Evolutionary conservation across 2,329 filamentous ascomycete genomes (phyloP), one percentile per base, ranked within the genome.

Genomic region (Coniochaeta hoffmannii): DNA sequence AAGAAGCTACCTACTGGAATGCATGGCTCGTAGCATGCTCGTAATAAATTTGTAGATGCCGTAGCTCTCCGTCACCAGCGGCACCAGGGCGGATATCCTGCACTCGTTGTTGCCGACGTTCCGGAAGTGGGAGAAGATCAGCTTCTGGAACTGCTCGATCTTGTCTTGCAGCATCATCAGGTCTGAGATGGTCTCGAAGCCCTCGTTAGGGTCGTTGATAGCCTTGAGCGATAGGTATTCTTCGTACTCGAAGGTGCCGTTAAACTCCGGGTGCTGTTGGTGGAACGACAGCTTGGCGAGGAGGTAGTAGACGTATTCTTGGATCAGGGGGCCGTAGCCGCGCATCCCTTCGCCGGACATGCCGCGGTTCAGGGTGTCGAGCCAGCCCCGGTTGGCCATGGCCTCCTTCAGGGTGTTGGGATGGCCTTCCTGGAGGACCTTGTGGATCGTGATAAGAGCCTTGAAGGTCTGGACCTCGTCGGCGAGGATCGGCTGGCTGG

Each of bases 21-120:
- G 93, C 92, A 99, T 97, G 15, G 94, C 94, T 55, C 94, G 85
- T 59, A 99, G 75, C 94, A 99, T 99, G 87, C 94, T 99, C 0
- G 94, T 99, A 61, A 97, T 92, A 70, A 99, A 99, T 73, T 97
- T 97, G 79, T 99, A 99, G 63, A 99, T 97, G 50, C 94, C 94
- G 72, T 97, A 99, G 69, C 91, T 97, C 76, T 99, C 94, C 69
- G 96, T 90, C 3, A 99, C 94, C 44, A 99, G 76, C 2, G 92
- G 90, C 22, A 97, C 92, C 54, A 99, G 75, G 1, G 94, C 90
- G 14, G 93, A 95, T 65, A 99, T 99, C 59, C 93, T 83, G 71
- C 93, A 97, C 71, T 99, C 94, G 66, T 97, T 99, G 74, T 96
- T 96, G 50, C 88, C 86, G 26, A 92, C 89, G 61, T 86, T 85